phyloP scores from a whole-genome alignment of 164 flowering plant species.

The Vitis amurensis region DNA sequence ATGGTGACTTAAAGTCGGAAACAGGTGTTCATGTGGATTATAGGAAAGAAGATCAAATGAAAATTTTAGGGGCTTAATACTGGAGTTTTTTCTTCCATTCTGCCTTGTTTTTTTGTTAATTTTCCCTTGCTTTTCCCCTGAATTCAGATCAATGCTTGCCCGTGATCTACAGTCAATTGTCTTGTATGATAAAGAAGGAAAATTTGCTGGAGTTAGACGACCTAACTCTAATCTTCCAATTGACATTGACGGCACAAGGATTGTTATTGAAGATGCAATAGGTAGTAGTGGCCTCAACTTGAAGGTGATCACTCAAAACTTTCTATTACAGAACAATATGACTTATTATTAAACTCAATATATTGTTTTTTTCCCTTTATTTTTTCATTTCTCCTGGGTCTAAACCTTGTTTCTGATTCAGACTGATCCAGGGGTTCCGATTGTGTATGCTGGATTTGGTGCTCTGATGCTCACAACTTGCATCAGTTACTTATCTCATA shows the following conservation, averaged over 20 bases:
- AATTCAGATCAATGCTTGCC: slow-evolving; percentile 86
- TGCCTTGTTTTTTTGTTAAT: neutral
- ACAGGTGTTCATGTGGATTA: no score
- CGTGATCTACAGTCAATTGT: slow-evolving; percentile 90
- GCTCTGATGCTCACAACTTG: slow-evolving; percentile 93
- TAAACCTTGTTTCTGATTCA: slow-evolving; percentile 27
- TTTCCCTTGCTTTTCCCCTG: neutral
- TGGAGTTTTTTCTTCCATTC: neutral
- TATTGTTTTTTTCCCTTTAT: neutral
- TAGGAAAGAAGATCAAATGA: no score
- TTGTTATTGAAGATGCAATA: slow-evolving; percentile 82
- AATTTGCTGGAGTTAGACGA: slow-evolving; percentile 83
- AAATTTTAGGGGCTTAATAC: neutral
- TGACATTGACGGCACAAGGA: slow-evolving; percentile 68
- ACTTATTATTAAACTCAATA: neutral
- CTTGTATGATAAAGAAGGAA: slow-evolving; percentile 84
- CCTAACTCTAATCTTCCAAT: slow-evolving; percentile 92
- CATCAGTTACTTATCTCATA: slow-evolving; percentile 85
- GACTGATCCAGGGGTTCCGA: slow-evolving; percentile 97
- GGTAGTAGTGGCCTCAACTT: slow-evolving; percentile 87
- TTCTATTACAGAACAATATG: neutral
- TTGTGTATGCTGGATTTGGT: slow-evolving; percentile 97
- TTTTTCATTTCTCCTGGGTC: neutral
- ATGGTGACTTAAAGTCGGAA: no score
- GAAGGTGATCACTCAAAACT: slow-evolving; percentile 52